phyloP scores from a whole-genome alignment of 306 rosid genomes.

The peach (Prunus persica) region DNA sequence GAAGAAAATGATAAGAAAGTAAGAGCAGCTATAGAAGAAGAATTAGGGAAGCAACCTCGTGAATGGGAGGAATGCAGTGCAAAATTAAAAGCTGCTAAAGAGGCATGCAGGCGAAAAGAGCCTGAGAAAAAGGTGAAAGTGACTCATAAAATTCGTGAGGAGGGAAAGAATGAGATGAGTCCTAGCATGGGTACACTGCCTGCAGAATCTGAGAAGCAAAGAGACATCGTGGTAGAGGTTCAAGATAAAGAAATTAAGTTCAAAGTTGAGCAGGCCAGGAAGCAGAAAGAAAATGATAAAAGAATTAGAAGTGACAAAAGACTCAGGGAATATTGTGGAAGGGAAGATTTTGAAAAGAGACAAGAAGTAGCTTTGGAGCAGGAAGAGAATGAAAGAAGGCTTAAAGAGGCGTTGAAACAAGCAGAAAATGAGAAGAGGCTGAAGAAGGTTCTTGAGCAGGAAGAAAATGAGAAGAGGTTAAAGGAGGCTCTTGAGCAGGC shows the following conservation, averaged over 20 bases:
- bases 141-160: conserved; percentile 29
- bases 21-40: conserved; percentile 30
- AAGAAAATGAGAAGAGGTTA: conserved; percentile 33
- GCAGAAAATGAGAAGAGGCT: conserved; percentile 36
- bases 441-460: conserved; percentile 25
- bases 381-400: conserved; percentile 31
- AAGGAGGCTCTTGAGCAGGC: conserved; percentile 35
- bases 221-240: conserved; percentile 26
- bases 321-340: conserved; percentile 28
- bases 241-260: conserved; percentile 29
- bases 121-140: conserved; percentile 39
- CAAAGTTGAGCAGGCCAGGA: conserved; percentile 39
- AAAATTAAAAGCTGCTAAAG: conserved; percentile 40
- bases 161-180: conserved; percentile 37
- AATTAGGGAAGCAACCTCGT: conserved; percentile 33
- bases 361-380: conserved; percentile 28
- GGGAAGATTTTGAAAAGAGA: conserved; percentile 27
- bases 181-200: conserved; percentile 21
- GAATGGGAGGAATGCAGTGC: conserved; percentile 37
- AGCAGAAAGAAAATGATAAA: conserved; percentile 24
- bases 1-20: conserved; percentile 21
- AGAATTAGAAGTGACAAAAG: conserved; percentile 33
- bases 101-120: conserved; percentile 36
- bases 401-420: conserved; percentile 32
- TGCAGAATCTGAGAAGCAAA: conserved; percentile 33